phyloP scores from a whole-genome alignment of 1,284 basidiomycete species.

The Ustilago nuda region DNA sequence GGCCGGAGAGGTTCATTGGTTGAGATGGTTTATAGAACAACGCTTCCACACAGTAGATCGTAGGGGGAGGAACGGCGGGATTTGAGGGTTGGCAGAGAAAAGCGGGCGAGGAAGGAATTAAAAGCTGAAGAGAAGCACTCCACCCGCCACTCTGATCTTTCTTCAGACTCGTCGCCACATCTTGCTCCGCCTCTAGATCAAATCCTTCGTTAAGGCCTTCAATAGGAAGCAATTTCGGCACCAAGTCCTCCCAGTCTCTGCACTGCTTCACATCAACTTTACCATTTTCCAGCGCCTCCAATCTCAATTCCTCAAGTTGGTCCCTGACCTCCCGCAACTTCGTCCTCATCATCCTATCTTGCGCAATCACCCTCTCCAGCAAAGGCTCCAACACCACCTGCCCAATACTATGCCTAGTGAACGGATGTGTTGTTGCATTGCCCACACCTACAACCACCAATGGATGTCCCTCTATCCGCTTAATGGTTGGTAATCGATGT shows the following conservation, averaged over 20 bases:
- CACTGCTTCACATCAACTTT: not conserved
- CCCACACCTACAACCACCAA: constrained; percentile 40
- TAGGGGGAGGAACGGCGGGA: not conserved
- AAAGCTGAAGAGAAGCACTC: constrained; percentile 1
- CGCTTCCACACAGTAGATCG: constrained; percentile 6
- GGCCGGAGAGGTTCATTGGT: constrained; percentile 43
- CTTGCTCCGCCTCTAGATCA: not conserved
- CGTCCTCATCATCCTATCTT: constrained; percentile 1
- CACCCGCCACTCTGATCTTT: not conserved
- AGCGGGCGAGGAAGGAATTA: constrained; percentile 2
- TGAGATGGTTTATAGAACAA: constrained; percentile 36
- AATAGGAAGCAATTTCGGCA: constrained; percentile 2
- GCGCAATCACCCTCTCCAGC: constrained; percentile 6
- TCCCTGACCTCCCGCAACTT: constrained; percentile 2
- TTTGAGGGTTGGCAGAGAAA: not conserved
- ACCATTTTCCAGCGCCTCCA: constrained; percentile 6
- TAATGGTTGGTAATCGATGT: constrained; percentile 16
- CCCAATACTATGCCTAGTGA: constrained; percentile 40
- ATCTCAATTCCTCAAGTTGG: constrained; percentile 8
- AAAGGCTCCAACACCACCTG: constrained; percentile 41
- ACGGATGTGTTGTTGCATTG: constrained; percentile 43
- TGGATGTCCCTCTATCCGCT: constrained; percentile 2
- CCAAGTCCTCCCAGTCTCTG: constrained; percentile 11
- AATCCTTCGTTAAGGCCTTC: not conserved
- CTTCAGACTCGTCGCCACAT: not conserved